phyloP scores from a whole-genome alignment of 306 rosid species.

The Pyrus bretschneideri region DNA sequence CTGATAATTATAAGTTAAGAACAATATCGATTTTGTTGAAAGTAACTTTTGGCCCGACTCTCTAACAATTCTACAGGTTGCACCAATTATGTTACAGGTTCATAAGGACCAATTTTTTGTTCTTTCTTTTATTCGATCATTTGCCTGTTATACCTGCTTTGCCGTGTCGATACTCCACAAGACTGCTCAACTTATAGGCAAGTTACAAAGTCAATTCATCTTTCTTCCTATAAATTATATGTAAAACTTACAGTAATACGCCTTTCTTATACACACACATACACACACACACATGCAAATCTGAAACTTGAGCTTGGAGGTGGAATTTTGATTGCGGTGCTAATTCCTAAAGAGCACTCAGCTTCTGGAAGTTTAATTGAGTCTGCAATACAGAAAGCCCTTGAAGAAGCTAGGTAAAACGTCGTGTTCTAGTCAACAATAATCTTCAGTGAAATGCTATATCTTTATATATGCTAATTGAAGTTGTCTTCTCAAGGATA shows the following conservation, averaged over 20 bases:
- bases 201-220: conserved; percentile 17
- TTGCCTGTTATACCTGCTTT: conserved; percentile 51
- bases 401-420: conserved; percentile 65
- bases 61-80: too few species aligned
- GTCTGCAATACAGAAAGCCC: conserved; percentile 67
- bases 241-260: not conserved
- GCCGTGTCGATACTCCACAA: conserved; percentile 72
- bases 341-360: conserved; percentile 72
- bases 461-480: not conserved
- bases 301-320: conserved; percentile 58
- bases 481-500: conserved; percentile 40
- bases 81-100: not conserved
- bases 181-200: conserved; percentile 73
- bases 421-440: not conserved
- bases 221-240: not conserved
- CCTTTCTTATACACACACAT: not conserved
- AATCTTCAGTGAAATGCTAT: not conserved
- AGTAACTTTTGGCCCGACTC: rapidly evolving
- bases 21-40: too few species aligned
- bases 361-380: conserved; percentile 74
- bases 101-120: not conserved
- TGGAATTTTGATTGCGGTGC: conserved; percentile 79
- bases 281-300: conserved; percentile 25
- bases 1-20: too few species aligned
- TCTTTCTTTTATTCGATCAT: conserved; percentile 12